Evolutionary conservation across 2,329 filamentous ascomycete species (phyloP).

Genomic region (Huntiella decipiens): DNA sequence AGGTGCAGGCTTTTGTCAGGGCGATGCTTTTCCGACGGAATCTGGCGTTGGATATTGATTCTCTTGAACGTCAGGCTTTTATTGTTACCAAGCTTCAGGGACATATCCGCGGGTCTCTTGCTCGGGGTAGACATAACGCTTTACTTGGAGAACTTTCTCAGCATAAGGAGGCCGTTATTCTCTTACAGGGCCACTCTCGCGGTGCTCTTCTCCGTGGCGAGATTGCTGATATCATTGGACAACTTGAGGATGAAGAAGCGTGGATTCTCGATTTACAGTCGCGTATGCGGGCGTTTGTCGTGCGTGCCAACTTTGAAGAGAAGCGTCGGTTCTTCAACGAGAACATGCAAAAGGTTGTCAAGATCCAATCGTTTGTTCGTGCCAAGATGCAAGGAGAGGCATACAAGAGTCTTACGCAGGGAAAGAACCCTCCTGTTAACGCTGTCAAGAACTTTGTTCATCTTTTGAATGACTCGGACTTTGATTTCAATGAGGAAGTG

Average conservation of each 20-base stretch:
- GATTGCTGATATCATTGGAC: slow-evolving; percentile 53
- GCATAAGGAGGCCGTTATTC: slow-evolving; percentile 44
- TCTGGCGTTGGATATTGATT: slow-evolving; percentile 28
- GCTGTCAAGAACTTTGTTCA: slow-evolving; percentile 98
- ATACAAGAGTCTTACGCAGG: slow-evolving; percentile 89
- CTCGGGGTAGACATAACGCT: slow-evolving; percentile 38
- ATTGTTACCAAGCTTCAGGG: slow-evolving; percentile 47
- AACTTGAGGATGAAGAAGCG: slow-evolving; percentile 72
- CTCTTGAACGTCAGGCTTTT: slow-evolving; percentile 37
- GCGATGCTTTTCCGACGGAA: slow-evolving; percentile 40
- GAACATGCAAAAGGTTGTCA: slow-evolving; percentile 98
- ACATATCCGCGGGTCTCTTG: slow-evolving; percentile 43
- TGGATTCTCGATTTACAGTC: slow-evolving; percentile 57
- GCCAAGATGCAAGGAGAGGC: slow-evolving; percentile 92
- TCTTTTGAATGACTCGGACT: slow-evolving; percentile 90
- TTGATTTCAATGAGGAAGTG: slow-evolving; percentile 96
- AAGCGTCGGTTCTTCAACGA: slow-evolving; percentile 79
- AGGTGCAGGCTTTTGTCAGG: slow-evolving; percentile 39
- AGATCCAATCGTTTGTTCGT: slow-evolving; percentile 91
- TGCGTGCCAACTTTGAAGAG: slow-evolving; percentile 59
- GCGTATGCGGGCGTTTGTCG: slow-evolving; percentile 49
- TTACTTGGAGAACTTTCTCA: slow-evolving; percentile 53
- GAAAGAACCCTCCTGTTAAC: slow-evolving; percentile 89
- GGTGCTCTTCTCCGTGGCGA: slow-evolving; percentile 61
- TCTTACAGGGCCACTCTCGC: slow-evolving; percentile 57